These are phyloP conservation scores for Ogataea hybrid DNA, from an alignment of 1,139 yeast species.

Conservation along the genomic window DNA sequence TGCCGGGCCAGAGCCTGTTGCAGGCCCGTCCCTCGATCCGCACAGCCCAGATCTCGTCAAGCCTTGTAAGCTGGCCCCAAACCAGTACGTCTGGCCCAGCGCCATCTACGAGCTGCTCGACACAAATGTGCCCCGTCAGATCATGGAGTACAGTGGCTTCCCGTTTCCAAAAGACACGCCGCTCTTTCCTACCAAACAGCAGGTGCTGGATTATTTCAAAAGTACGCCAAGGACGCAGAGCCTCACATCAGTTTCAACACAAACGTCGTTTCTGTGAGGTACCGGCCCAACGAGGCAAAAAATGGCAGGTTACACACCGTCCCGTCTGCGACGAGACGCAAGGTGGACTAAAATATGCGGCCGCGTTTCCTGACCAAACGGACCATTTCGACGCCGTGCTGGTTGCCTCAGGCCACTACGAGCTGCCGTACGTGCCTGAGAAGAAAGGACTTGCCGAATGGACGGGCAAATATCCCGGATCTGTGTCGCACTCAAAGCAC, in stretches of 20 bases:
- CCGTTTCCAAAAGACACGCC: constrained; percentile 47
- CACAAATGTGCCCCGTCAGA: constrained; percentile 56
- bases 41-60: constrained; percentile 10
- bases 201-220: constrained; percentile 47
- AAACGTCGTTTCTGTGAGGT: constrained; percentile 36
- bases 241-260: constrained; percentile 38
- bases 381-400: constrained; percentile 52
- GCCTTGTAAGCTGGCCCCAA: constrained; percentile 12
- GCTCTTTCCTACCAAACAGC: constrained; percentile 48
- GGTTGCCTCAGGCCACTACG: constrained; percentile 57
- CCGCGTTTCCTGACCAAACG: constrained; percentile 17
- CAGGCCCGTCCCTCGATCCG: constrained; percentile 25
- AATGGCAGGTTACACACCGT: constrained; percentile 46
- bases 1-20: constrained; percentile 10
- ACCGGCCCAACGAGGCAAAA: constrained; percentile 24
- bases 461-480: constrained; percentile 42
- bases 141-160: constrained; percentile 54
- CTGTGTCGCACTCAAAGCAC: constrained; percentile 57
- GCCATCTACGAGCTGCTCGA: constrained; percentile 53
- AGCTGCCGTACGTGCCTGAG: constrained; percentile 54
- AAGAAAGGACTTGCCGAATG: constrained; percentile 54
- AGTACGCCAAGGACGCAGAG: constrained; percentile 43
- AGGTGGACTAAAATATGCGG: constrained; percentile 24
- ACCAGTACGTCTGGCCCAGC: constrained; percentile 37
- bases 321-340: constrained; percentile 34